Conservation (phyloP, 1,139 yeast genomes). For the Eremothecium gossypii region DNA sequence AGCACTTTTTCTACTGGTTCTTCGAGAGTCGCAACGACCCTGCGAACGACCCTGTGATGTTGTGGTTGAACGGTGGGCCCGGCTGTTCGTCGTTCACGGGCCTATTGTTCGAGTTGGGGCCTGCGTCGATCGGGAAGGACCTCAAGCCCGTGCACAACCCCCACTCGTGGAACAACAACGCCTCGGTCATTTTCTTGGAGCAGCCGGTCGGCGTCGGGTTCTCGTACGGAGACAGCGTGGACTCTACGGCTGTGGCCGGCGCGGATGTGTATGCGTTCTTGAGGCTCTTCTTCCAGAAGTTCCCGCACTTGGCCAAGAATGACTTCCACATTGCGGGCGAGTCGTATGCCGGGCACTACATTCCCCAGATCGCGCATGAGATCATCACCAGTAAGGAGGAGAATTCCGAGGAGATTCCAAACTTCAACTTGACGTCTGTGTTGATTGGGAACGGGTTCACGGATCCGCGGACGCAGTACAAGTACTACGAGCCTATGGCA, state of each 20-base stretch:
- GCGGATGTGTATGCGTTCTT: constrained; percentile 71
- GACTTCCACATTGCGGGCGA: constrained; percentile 82
- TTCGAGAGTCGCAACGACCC: constrained; percentile 67
- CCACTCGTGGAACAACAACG: constrained; percentile 60
- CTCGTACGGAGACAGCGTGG: constrained; percentile 51
- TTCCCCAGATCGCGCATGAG: constrained; percentile 71
- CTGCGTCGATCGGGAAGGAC: constrained; percentile 44
- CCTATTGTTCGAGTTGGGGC: constrained; percentile 58
- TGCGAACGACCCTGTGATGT: constrained; percentile 48
- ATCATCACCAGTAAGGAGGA: constrained; percentile 51
- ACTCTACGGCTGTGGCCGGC: constrained; percentile 62
- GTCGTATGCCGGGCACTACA: constrained; percentile 82
- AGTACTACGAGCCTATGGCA: constrained; percentile 71
- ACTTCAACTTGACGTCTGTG: constrained; percentile 60
- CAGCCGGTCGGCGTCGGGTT: constrained; percentile 75
- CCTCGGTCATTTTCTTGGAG: constrained; percentile 60
- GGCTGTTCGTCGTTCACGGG: constrained; percentile 68
- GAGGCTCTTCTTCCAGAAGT: constrained; percentile 66
- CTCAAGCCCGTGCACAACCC: constrained; percentile 50
- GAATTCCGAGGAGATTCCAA: constrained; percentile 26
- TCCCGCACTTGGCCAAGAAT: constrained; percentile 49
- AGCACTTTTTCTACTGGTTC: constrained; percentile 77
- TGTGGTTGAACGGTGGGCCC: constrained; percentile 73
- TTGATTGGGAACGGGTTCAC: constrained; percentile 81
- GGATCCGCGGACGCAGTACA: constrained; percentile 61